Evolutionary conservation across 2,329 filamentous ascomycete genomes (phyloP), one percentile per base, ranked within the genome.

Genomic region (Alternaria sp.): DNA sequence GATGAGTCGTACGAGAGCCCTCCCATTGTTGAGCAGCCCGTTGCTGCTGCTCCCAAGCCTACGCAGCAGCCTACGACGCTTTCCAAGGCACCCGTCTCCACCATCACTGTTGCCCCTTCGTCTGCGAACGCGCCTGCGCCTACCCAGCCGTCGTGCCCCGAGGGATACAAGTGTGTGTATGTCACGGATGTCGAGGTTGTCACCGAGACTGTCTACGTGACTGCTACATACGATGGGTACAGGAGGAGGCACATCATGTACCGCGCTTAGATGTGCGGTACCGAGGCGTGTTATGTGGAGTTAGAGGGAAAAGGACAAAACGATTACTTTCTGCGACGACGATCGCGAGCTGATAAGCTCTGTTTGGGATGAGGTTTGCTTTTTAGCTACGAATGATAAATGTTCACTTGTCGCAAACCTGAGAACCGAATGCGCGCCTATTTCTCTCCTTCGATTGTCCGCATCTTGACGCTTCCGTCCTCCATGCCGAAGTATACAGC

Each of bases 401-500:
- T 63, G 51, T 41, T 53, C 14, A 14, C 28, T 25, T 53, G 30
- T 37, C 33, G 28, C 20, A 37, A 10, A 8, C 14, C 37, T 41
- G 12, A n/a, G 37, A 41, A 1, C 15, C 3, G 2, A 41, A 41
- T 41, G 37, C 37, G 8, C 5, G 10, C 25, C 23, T 65, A 74
- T 56, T 63, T 61, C 66, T 74, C 72, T 15, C 71, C 72, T 14
- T 77, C 67, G 21, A 69, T 68, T 18, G 74, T 78, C 59, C 77
- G 68, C 8, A 82, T 75, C 63, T 79, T 70, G 12, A 85, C 82
- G 60, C 76, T 81, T 11, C 84, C 84, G 65, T 85, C 92, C 47
- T 91, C 87, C 88, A 96, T 92, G 37, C 96, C 96, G 81, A 98
- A 99, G 83, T 98, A 99, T 23, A 93, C 94, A 26, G 94, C 94